These are phyloP conservation scores for Arachis hypogaea DNA, from an alignment of 306 rosid genomes.

Conservation along the genomic window DNA sequence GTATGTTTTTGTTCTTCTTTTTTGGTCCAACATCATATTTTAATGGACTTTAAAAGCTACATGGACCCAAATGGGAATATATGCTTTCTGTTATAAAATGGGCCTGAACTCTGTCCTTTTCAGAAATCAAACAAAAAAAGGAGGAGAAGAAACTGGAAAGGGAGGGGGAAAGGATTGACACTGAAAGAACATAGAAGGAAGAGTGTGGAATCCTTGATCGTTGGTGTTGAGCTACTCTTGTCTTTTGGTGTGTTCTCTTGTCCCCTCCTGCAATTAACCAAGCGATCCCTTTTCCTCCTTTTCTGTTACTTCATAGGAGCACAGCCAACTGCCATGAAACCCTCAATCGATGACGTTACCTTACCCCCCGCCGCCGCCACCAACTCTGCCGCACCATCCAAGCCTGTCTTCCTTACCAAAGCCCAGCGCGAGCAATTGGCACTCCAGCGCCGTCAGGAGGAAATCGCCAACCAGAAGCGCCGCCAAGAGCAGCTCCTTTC, in stretches of 20 bases:
- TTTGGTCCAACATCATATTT: no score
- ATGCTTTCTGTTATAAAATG: no score
- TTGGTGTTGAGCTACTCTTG: neutral
- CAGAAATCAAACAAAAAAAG: no score
- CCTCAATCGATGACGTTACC: conserved; percentile 26
- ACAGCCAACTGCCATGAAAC: conserved; percentile 34
- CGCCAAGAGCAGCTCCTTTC: conserved; percentile 57
- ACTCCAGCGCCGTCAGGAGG: conserved; percentile 74
- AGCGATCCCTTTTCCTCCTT: conserved; percentile 42
- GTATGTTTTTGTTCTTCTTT: no score
- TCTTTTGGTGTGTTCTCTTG: no score
- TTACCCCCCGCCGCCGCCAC: neutral
- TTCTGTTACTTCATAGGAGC: neutral
- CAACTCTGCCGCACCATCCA: conserved; percentile 25
- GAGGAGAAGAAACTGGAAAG: no score
- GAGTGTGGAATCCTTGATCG: conserved; percentile 3
- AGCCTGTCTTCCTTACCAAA: conserved; percentile 73
- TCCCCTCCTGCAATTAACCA: conserved; percentile 61
- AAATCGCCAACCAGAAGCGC: conserved; percentile 57
- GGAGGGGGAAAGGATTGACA: no score
- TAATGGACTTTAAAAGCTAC: no score
- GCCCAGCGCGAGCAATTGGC: conserved; percentile 81
- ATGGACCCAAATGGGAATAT: no score
- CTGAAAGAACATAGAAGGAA: neutral
- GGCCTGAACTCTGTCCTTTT: no score